Percentiles rank a stretch among this genome's conserved stretches.
Evolutionary conservation across 192 early-diverging fungal genomes (phyloP).

Genomic region (Bifiguratus adelaidae): DNA sequence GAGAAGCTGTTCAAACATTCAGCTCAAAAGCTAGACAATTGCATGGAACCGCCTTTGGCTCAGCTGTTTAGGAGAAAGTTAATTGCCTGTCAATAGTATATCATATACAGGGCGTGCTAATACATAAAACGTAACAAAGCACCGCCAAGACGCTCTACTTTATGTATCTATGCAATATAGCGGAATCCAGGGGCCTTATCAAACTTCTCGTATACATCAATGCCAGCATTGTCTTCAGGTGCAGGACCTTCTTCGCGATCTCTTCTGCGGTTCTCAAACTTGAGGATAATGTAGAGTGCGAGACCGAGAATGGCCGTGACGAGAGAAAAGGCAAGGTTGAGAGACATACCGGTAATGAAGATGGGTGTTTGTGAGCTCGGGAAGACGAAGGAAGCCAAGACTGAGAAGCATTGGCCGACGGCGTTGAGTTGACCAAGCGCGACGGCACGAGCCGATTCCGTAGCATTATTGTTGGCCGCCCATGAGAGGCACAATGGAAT

Average conservation of each 20-base stretch:
- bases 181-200: slow-evolving; percentile 1
- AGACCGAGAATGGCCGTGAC: neutral
- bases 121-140: too few relatives aligned
- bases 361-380: neutral
- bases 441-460: neutral
- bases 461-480: neutral
- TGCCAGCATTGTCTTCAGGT: neutral
- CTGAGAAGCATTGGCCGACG: neutral
- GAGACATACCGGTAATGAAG: neutral
- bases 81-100: too few relatives aligned
- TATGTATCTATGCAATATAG: neutral
- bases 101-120: too few relatives aligned
- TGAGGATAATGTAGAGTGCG: neutral
- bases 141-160: too few relatives aligned
- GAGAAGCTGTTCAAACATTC: slow-evolving; percentile 25
- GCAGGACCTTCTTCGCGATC: neutral
- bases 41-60: slow-evolving; percentile 26
- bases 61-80: slow-evolving; percentile 13
- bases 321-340: neutral
- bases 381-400: slow-evolving; percentile 1
- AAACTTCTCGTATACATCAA: neutral
- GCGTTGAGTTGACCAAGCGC: neutral
- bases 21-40: slow-evolving; percentile 34
- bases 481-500: neutral
- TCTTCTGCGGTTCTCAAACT: neutral